A percentile compares a stretch with the other conserved stretches of the same genome.
Conservation (phyloP, 495 filamentous ascomycete genomes). For the Penicillium goetzii region DNA sequence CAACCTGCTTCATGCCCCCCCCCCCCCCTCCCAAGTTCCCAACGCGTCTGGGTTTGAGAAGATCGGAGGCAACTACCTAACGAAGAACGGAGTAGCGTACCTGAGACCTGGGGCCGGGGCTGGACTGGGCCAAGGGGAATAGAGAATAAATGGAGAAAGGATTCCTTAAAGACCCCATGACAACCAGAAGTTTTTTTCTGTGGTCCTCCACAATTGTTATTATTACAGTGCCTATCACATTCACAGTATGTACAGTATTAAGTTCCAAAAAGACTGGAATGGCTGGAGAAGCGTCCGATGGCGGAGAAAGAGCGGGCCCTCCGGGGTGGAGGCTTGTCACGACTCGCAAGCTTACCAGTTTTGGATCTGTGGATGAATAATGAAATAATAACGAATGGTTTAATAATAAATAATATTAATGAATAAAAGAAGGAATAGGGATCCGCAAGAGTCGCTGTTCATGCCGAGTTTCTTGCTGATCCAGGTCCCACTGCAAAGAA, state of each 20-base stretch:
- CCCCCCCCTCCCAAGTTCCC: no score
- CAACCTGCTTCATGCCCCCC: neutral
- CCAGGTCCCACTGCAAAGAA: neutral
- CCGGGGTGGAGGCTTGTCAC: constrained; percentile 18
- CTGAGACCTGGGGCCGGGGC: constrained; percentile 1
- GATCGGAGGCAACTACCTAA: constrained; percentile 23
- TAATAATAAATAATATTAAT: no score
- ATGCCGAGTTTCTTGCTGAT: constrained; percentile 3
- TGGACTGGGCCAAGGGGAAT: neutral
- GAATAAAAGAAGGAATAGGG: no score
- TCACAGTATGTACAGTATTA: neutral
- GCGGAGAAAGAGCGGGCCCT: constrained; percentile 26
- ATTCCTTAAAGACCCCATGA: neutral
- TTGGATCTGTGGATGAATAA: constrained; percentile 13
- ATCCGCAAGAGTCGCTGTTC: constrained; percentile 1
- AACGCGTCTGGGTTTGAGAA: neutral
- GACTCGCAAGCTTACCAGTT: constrained; percentile 17
- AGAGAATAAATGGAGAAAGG: neutral
- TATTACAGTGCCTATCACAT: neutral
- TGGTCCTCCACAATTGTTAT: neutral
- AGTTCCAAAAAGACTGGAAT: neutral
- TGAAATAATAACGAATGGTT: constrained; percentile 1
- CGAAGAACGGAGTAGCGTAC: constrained; percentile 8
- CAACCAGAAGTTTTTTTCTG: neutral
- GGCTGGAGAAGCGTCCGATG: constrained; percentile 23